These are phyloP conservation scores for Sophora flavescens DNA, from an alignment of 306 rosid genomes.

Conservation along the genomic window DNA sequence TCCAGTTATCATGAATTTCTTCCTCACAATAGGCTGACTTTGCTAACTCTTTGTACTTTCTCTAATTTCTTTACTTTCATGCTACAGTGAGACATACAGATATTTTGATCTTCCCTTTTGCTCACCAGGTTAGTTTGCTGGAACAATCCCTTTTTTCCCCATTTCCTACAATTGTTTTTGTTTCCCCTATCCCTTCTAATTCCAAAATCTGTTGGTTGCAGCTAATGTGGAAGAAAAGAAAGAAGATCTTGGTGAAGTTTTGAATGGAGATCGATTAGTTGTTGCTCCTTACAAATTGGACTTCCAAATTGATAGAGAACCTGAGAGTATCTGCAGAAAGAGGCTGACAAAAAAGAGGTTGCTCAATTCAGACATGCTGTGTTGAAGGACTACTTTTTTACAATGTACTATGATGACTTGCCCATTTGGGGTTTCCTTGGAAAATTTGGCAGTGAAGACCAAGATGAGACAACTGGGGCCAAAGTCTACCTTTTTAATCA, in stretches of 20 bases:
- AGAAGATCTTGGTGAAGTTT: conserved; percentile 65
- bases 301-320: conserved; percentile 48
- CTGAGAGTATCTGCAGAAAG: conserved; percentile 51
- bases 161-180: conserved; percentile 1
- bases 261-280: conserved; percentile 60
- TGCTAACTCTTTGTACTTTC: conserved; percentile 26
- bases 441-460: conserved; percentile 52
- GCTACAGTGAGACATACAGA: conserved; percentile 61
- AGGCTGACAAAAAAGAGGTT: conserved; percentile 51
- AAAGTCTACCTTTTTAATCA: conserved; percentile 51
- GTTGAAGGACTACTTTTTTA: conserved; percentile 59
- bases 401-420: conserved; percentile 64
- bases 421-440: conserved; percentile 68
- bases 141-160: neutral
- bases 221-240: conserved; percentile 58
- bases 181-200: neutral
- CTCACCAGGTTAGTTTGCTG: conserved; percentile 54
- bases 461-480: conserved; percentile 43
- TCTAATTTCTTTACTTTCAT: neutral
- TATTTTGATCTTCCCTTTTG: conserved; percentile 66
- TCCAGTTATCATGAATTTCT: conserved; percentile 19
- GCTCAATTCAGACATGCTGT: conserved; percentile 55
- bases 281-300: conserved; percentile 59
- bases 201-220: conserved; percentile 41
- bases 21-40: conserved; percentile 15